Evolutionary conservation across 2,329 filamentous ascomycete species (phyloP).

Genomic region (Fusarium sarcochroum): DNA sequence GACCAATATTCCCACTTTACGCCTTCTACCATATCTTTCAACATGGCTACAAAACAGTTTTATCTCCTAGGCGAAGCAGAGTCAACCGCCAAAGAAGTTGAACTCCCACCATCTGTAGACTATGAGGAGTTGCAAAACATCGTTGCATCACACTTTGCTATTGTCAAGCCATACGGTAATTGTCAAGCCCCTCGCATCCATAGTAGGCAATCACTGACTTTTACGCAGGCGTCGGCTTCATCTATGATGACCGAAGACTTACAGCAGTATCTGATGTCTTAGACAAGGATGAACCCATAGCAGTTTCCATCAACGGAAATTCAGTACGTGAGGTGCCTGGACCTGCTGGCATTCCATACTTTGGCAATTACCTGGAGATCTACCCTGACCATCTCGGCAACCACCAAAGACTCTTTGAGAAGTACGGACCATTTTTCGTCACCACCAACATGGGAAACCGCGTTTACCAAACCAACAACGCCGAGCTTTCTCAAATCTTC

Average conservation of each 20-base stretch:
- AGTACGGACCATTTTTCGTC: conserved; percentile 65
- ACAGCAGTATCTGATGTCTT: conserved; percentile 54
- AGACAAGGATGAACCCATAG: conserved; percentile 50
- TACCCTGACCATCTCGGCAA: conserved; percentile 72
- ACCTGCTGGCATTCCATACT: conserved; percentile 60
- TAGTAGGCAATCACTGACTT: not conserved
- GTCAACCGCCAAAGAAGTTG: not conserved
- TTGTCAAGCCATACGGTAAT: conserved; percentile 58
- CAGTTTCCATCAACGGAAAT: conserved; percentile 64
- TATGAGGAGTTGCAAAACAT: conserved; percentile 18
- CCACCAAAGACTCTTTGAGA: conserved; percentile 66
- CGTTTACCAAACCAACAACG: conserved; percentile 66
- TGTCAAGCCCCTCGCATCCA: accelerated
- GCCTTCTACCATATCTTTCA: not conserved
- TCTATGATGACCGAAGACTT: conserved; percentile 44
- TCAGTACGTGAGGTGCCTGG: conserved; percentile 65
- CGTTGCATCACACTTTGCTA: conserved; percentile 51
- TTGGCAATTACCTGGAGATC: conserved; percentile 68
- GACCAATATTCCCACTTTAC: not conserved
- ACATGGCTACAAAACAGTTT: conserved; percentile 18
- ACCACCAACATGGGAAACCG: conserved; percentile 65
- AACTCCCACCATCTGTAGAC: not conserved
- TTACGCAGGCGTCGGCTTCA: conserved; percentile 55
- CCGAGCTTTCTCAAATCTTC: conserved; percentile 60
- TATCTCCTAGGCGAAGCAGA: not conserved